Percentiles rank a stretch among this genome's conserved stretches.
Conservation (phyloP, 2,329 filamentous ascomycete species). For the Colletotrichum sp. region DNA sequence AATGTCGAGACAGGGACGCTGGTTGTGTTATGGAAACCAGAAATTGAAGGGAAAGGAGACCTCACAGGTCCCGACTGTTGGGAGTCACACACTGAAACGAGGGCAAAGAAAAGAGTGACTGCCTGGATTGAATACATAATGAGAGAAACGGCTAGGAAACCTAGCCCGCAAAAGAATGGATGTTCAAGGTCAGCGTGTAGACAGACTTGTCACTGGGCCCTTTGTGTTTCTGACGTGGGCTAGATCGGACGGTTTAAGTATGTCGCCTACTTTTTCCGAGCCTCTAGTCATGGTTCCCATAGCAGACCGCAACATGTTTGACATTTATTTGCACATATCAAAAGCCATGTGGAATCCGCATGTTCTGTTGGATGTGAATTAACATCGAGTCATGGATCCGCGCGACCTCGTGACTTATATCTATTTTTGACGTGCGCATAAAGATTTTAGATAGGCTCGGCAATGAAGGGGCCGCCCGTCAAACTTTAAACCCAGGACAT, state of each 20-base stretch:
- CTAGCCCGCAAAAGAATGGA: background rate
- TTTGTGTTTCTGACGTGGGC: background rate
- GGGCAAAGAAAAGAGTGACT: background rate
- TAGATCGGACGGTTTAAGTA: background rate
- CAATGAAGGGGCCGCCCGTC: background rate
- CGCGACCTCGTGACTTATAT: background rate
- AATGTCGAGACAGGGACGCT: background rate
- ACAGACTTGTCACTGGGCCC: background rate
- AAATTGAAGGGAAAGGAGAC: background rate
- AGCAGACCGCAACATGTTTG: background rate
- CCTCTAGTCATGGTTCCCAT: background rate
- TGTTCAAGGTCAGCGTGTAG: background rate
- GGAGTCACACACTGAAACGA: background rate
- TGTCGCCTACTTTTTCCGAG: background rate
- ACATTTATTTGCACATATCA: background rate
- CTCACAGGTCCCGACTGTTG: background rate
- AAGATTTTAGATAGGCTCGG: background rate
- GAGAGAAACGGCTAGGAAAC: background rate
- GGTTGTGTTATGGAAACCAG: background rate
- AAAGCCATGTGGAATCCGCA: background rate
- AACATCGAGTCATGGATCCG: background rate
- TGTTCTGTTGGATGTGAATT: background rate
- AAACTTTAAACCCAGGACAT: background rate
- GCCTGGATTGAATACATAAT: background rate
- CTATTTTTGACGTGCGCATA: background rate